phyloP scores from a whole-genome alignment of 257 asterid species.

The Solanum gracilifrons region DNA sequence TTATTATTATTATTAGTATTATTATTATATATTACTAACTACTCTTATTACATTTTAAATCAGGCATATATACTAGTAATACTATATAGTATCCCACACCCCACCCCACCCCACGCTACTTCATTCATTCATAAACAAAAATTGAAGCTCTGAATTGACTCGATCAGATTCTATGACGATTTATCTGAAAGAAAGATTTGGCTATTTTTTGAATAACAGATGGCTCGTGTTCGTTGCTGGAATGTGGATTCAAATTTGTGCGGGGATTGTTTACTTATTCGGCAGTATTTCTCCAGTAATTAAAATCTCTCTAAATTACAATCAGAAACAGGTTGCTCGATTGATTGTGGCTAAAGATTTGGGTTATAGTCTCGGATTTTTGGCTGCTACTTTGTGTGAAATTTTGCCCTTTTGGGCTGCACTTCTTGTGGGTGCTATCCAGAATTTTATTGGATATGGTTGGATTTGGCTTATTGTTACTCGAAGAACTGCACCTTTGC shows the following conservation, averaged over 20 bases:
- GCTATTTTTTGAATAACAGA: constrained; percentile 18
- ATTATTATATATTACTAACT: too few species aligned
- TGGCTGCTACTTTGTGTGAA: constrained; percentile 38
- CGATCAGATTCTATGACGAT: too few species aligned
- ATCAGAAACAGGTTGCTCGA: constrained; percentile 30
- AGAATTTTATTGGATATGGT: constrained; percentile 36
- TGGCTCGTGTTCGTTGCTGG: constrained; percentile 45
- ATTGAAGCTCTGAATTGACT: too few species aligned
- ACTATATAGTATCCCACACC: too few species aligned
- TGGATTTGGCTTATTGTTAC: constrained; percentile 45
- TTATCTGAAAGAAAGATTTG: background rate
- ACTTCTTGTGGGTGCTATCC: constrained; percentile 36
- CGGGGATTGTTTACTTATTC: background rate
- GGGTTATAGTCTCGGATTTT: constrained; percentile 41
- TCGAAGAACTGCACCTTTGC: constrained; percentile 22
- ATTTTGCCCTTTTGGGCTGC: constrained; percentile 41
- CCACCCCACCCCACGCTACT: too few species aligned
- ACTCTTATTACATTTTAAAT: too few species aligned
- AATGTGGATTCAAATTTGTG: constrained; percentile 25
- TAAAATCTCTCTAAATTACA: constrained; percentile 26
- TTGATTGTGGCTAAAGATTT: constrained; percentile 47
- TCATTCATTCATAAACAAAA: too few species aligned
- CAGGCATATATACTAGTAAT: too few species aligned
- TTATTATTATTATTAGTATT: too few species aligned
- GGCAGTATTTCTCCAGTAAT: constrained; percentile 36